Conservation (phyloP, 768 basidiomycete genomes). For the Lentinula boryana region DNA sequence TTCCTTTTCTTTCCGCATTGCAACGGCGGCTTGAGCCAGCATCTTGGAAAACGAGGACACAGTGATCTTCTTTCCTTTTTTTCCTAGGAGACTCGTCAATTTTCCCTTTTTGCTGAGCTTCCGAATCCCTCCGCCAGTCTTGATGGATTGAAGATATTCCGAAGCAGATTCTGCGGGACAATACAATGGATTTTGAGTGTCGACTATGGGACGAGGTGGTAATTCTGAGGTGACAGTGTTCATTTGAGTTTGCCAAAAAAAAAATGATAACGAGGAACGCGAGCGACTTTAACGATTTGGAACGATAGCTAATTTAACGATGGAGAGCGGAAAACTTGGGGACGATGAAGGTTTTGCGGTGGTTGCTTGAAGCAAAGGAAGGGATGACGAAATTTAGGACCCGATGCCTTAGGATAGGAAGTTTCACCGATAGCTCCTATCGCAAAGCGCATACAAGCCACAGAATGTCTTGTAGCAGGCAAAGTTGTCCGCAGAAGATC, state of each 20-base stretch:
- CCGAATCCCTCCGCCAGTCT: constrained; percentile 6
- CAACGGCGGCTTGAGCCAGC: neutral
- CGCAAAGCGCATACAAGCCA: neutral
- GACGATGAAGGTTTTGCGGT: neutral
- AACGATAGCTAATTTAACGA: neutral
- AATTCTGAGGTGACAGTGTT: neutral
- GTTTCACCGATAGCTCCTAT: neutral
- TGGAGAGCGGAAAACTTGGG: neutral
- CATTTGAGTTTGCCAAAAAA: neutral
- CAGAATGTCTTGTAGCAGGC: too few species aligned
- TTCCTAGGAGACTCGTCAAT: neutral
- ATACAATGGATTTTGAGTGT: constrained; percentile 54
- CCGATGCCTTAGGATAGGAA: neutral
- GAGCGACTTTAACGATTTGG: neutral
- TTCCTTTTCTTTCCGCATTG: neutral
- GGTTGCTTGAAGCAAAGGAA: neutral
- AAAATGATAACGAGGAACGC: neutral
- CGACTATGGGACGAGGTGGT: constrained; percentile 27
- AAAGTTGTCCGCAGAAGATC: neutral
- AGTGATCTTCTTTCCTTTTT: neutral
- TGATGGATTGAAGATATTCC: constrained; percentile 41
- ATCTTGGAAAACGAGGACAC: constrained; percentile 3
- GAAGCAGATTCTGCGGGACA: constrained; percentile 45
- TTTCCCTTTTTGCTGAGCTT: constrained; percentile 1
- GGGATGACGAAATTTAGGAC: neutral